phyloP scores from a whole-genome alignment of 345 rosid genomes.

The Boechera stricta region DNA sequence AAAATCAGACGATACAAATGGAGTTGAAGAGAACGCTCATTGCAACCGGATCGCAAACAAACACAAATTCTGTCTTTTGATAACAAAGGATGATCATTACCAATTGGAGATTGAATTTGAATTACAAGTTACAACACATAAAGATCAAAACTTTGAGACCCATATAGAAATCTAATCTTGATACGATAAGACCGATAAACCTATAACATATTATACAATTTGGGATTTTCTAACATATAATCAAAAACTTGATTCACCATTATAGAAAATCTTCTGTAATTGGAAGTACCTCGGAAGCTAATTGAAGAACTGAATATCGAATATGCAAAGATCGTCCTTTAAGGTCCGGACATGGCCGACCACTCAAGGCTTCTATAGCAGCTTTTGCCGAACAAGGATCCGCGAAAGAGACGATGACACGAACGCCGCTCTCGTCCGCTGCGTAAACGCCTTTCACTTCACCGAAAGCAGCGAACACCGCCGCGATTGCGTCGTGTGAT shows the following conservation, averaged over 20 bases:
- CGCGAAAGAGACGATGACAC: conserved; percentile 70
- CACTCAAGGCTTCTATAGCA: conserved; percentile 60
- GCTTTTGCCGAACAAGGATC: conserved; percentile 60
- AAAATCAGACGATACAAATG: neutral
- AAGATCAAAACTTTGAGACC: conserved; percentile 32
- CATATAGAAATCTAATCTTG: neutral
- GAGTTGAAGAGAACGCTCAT: neutral
- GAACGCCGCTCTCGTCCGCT: conserved; percentile 90
- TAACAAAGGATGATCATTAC: neutral
- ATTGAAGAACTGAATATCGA: conserved; percentile 67
- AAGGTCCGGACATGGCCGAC: conserved; percentile 66
- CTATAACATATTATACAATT: neutral
- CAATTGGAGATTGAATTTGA: neutral
- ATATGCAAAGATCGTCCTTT: conserved; percentile 76
- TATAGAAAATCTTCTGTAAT: neutral
- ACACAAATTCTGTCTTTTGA: conserved; percentile 23
- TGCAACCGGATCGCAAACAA: neutral
- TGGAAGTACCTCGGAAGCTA: conserved; percentile 51
- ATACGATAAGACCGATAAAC: neutral
- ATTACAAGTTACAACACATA: neutral
- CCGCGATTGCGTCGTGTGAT: conserved; percentile 58
- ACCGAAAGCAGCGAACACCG: conserved; percentile 70
- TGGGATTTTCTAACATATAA: conserved; percentile 8
- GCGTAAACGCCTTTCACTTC: conserved; percentile 68
- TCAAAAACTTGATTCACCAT: neutral